Evolutionary conservation across 23 red algal genomes (phyloP).

Genomic region (Gracilaria domingensis): DNA sequence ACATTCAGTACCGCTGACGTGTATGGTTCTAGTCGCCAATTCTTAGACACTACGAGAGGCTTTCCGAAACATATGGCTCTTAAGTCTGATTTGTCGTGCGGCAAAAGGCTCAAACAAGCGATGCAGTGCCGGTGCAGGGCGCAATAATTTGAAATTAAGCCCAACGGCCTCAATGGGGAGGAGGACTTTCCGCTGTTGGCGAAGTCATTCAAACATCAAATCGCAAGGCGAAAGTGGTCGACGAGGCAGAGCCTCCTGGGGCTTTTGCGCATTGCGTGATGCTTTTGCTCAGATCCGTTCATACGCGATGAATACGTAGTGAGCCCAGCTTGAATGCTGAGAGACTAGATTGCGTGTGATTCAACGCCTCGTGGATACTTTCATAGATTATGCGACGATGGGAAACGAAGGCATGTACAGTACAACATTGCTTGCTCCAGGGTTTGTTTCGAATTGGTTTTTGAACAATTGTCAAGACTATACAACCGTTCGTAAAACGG

Average conservation of each 20-base stretch:
- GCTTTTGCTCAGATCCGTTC: background rate
- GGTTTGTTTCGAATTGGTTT: background rate
- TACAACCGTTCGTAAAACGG: too few relatives aligned
- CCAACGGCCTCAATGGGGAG: background rate
- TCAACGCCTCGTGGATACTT: too few relatives aligned
- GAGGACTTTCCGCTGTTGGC: background rate
- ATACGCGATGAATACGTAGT: slow-evolving; percentile 8
- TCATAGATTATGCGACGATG: background rate
- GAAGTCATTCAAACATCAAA: too few relatives aligned
- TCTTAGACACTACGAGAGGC: background rate
- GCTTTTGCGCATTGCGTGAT: slow-evolving; percentile 1
- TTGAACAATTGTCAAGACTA: background rate
- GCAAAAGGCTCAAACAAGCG: background rate
- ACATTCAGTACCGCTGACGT: background rate
- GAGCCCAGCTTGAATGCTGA: background rate
- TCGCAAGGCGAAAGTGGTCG: background rate
- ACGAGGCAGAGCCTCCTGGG: background rate
- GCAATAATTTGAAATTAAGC: too few relatives aligned
- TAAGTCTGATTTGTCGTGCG: background rate
- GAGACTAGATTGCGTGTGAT: background rate
- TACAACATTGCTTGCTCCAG: background rate
- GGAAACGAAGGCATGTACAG: background rate
- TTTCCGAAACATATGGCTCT: background rate
- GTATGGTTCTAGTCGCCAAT: background rate
- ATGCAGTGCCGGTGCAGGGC: too few relatives aligned